These are phyloP conservation scores for Fomitopsis pulvina DNA, from an alignment of 768 basidiomycete genomes.

Conservation along the genomic window DNA sequence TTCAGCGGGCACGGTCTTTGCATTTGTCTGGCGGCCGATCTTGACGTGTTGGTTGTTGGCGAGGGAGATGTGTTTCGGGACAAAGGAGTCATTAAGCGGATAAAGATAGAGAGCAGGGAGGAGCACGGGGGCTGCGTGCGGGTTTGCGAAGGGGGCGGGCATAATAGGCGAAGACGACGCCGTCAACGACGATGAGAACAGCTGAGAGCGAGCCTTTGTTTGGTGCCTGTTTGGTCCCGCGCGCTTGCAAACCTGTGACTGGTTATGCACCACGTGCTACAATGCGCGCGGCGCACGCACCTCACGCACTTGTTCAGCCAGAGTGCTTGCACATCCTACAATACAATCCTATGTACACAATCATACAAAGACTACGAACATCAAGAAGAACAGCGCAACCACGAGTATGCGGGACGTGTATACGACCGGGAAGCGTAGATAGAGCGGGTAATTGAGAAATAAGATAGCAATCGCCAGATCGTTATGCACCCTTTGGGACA, in stretches of 20 bases:
- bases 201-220: constrained; percentile 14
- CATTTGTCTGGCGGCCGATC: constrained; percentile 95
- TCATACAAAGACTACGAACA: neutral
- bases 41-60: constrained; percentile 61
- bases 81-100: constrained; percentile 91
- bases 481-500: too few relatives aligned
- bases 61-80: constrained; percentile 91
- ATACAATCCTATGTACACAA: too few relatives aligned
- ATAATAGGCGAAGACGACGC: constrained; percentile 22
- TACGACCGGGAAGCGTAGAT: neutral
- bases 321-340: too few relatives aligned
- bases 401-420: neutral
- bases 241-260: constrained; percentile 8
- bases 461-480: neutral
- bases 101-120: constrained; percentile 48
- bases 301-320: too few relatives aligned
- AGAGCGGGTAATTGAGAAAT: neutral
- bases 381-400: neutral
- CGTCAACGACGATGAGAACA: constrained; percentile 18
- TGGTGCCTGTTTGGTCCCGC: constrained; percentile 11
- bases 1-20: constrained; percentile 88
- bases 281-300: neutral
- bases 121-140: constrained; percentile 18
- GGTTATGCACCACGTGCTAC: neutral
- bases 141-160: constrained; percentile 22